Conservation (phyloP, 116 monocot genomes). For the Dioscorea cayenensis region DNA sequence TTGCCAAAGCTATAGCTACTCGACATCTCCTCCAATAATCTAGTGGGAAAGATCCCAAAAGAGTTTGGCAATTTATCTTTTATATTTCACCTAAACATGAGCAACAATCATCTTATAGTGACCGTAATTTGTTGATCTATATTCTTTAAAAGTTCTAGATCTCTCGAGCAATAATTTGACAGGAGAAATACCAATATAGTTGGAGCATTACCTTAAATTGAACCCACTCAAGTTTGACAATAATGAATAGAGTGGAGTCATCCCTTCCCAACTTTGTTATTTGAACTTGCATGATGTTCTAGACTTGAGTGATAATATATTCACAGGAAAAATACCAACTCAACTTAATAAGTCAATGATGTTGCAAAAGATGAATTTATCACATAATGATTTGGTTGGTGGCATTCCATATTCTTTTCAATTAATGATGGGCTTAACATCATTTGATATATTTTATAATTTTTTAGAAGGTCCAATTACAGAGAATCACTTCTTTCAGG, state of each 20-base stretch:
- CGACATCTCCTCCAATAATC: conserved; percentile 20
- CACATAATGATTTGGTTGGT: no score
- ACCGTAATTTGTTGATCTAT: conserved; percentile 13
- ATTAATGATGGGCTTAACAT: no score
- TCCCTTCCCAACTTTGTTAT: conserved; percentile 16
- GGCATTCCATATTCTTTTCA: no score
- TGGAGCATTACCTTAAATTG: not conserved
- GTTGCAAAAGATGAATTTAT: no score
- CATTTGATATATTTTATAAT: no score
- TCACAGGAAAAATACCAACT: conserved; percentile 5
- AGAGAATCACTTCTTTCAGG: no score
- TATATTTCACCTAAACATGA: no score
- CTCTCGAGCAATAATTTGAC: conserved; percentile 15
- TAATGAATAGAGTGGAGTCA: conserved; percentile 23
- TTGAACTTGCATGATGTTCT: conserved; percentile 8
- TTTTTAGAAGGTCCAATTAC: no score
- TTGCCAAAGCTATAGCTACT: conserved; percentile 6
- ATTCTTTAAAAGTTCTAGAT: conserved; percentile 15
- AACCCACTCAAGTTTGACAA: conserved; percentile 7
- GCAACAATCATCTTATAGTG: no score
- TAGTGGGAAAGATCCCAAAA: not conserved
- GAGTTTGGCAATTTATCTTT: no score
- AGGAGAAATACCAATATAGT: conserved; percentile 1
- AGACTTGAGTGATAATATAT: not conserved
- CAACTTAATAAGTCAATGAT: no score